phyloP scores from a whole-genome alignment of 441 rosid species.

The Arabidopsis lyrata region DNA sequence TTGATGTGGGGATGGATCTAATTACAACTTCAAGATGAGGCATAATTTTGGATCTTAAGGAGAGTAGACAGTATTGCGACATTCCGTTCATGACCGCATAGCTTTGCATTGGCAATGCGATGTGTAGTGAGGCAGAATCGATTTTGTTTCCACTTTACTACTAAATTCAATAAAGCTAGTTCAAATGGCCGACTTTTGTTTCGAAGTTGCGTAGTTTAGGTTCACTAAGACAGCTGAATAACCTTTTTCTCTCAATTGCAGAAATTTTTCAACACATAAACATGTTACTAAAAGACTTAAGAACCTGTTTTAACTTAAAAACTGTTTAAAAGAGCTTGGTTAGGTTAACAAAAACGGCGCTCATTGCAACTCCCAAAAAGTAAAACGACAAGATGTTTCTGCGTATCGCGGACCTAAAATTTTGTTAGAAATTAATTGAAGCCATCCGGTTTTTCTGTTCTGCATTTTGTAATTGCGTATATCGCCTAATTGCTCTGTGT shows the following conservation, averaged over 20 bases:
- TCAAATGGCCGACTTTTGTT: background rate
- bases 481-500: conserved; percentile 17
- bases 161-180: background rate
- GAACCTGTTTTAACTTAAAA: background rate
- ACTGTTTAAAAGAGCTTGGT: background rate
- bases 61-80: background rate
- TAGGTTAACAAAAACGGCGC: conserved; percentile 7
- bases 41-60: background rate
- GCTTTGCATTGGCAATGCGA: background rate
- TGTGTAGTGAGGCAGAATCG: background rate
- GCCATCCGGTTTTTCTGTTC: conserved; percentile 1
- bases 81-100: background rate
- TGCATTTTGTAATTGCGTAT: background rate
- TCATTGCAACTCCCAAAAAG: background rate
- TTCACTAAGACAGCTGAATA: no score
- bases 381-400: conserved; percentile 9
- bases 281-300: background rate
- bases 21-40: background rate
- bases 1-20: background rate
- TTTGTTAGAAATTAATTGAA: conserved; percentile 1
- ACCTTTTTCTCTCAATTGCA: no score
- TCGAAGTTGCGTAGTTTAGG: no score
- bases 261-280: no score
- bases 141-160: background rate
- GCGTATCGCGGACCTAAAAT: background rate